Evolutionary conservation across 2,329 filamentous ascomycete species (phyloP).

Genomic region (Ramularia collo-cygni): DNA sequence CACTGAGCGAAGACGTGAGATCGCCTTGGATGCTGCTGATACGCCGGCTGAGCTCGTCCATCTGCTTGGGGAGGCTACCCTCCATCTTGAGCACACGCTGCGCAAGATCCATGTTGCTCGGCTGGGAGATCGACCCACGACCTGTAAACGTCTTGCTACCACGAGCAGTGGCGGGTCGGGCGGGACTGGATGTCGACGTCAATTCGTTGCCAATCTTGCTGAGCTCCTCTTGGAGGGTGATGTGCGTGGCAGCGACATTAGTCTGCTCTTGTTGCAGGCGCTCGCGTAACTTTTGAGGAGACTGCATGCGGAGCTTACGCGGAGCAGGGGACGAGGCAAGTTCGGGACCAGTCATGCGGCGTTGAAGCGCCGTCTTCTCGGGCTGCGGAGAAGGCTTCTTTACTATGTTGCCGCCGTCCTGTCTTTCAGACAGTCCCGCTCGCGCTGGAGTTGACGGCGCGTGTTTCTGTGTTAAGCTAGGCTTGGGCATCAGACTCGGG

Average conservation of each 20-base stretch:
- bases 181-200: conserved; percentile 35
- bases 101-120: conserved; percentile 40
- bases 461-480: conserved; percentile 31
- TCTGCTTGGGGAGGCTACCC: conserved; percentile 53
- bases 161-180: conserved; percentile 9
- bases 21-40: conserved; percentile 62
- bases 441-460: conserved; percentile 36
- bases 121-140: conserved; percentile 14
- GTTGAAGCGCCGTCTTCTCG: conserved; percentile 11
- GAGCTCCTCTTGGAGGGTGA: conserved; percentile 66
- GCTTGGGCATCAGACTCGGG: conserved; percentile 37
- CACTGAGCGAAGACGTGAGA: conserved; percentile 60
- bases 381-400: conserved; percentile 54
- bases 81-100: conserved; percentile 61
- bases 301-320: conserved; percentile 58
- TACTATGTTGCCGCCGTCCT: conserved; percentile 45
- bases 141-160: conserved; percentile 17
- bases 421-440: conserved; percentile 46
- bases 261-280: conserved; percentile 76
- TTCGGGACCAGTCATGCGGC: conserved; percentile 12
- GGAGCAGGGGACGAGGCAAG: conserved; percentile 4
- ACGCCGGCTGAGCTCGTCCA: conserved; percentile 54
- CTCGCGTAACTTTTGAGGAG: conserved; percentile 65
- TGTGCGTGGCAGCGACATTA: conserved; percentile 62
- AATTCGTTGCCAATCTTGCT: conserved; percentile 76